These are phyloP conservation scores for Quercus ilex DNA, from an alignment of 306 rosid species.

Conservation along the genomic window DNA sequence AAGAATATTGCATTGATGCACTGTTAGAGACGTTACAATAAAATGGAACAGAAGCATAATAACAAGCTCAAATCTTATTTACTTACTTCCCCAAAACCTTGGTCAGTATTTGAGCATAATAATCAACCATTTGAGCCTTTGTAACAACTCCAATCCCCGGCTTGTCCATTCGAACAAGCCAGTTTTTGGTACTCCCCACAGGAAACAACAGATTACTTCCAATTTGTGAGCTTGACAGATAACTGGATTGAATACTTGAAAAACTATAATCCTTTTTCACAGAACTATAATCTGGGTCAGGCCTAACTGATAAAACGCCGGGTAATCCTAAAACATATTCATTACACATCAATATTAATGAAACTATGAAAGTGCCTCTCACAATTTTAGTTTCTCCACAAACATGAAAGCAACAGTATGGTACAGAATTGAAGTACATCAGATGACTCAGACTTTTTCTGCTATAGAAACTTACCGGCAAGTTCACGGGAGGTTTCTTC, in stretches of 20 bases:
- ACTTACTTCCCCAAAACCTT: conserved; percentile 83
- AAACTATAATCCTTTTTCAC: conserved; percentile 48
- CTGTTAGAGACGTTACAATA: neutral
- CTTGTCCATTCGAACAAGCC: conserved; percentile 80
- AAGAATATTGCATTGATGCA: too few relatives aligned
- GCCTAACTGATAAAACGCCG: conserved; percentile 50
- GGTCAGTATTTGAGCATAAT: conserved; percentile 66
- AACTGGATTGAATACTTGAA: conserved; percentile 22
- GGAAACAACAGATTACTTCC: conserved; percentile 52
- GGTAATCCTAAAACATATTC: conserved; percentile 58
- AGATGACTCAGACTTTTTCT: neutral
- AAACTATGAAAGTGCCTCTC: neutral
- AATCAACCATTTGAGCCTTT: conserved; percentile 90
- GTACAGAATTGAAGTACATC: neutral
- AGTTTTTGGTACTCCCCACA: conserved; percentile 57
- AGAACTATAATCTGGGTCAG: conserved; percentile 53
- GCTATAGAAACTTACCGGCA: conserved; percentile 37
- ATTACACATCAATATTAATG: neutral
- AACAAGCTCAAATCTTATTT: neutral
- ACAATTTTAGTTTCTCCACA: neutral
- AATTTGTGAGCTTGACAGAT: conserved; percentile 16
- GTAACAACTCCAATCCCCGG: conserved; percentile 78
- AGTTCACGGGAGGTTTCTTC: conserved; percentile 57
- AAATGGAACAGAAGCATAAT: conserved; percentile 3
- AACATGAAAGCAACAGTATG: neutral